phyloP scores from a whole-genome alignment of 805 yeast genomes.

The Torulaspora gathmanii region DNA sequence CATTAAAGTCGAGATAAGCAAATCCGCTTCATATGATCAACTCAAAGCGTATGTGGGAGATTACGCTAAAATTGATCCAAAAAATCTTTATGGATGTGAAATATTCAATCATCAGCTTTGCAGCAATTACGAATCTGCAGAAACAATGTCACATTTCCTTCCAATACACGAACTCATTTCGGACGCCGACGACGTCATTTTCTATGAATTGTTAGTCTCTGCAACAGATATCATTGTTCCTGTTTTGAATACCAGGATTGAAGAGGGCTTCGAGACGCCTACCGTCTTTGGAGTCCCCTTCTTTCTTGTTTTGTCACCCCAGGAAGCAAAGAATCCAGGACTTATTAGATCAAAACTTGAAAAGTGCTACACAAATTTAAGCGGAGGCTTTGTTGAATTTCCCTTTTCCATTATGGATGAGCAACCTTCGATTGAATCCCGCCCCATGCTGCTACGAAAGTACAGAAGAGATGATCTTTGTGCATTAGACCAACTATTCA shows the following conservation, averaged over 20 bases:
- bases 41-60: constrained; percentile 57
- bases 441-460: constrained; percentile 34
- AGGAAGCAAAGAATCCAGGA: constrained; percentile 54
- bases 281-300: constrained; percentile 73
- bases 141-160: constrained; percentile 46
- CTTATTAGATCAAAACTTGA: constrained; percentile 55
- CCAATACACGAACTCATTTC: constrained; percentile 66
- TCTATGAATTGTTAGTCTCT: constrained; percentile 50
- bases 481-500: constrained; percentile 18
- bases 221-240: constrained; percentile 54
- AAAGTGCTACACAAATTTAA: constrained; percentile 42
- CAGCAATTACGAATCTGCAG: constrained; percentile 61
- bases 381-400: constrained; percentile 38
- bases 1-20: constrained; percentile 69
- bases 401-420: constrained; percentile 22
- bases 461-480: constrained; percentile 24
- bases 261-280: constrained; percentile 39
- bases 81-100: constrained; percentile 49
- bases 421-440: constrained; percentile 29
- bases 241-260: constrained; percentile 46
- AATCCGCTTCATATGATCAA: constrained; percentile 58
- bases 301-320: constrained; percentile 51
- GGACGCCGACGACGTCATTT: constrained; percentile 56
- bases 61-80: constrained; percentile 37
- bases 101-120: constrained; percentile 65